Percentiles rank a stretch among this genome's conserved stretches.
These are phyloP conservation scores for Plasmodium blacklocki DNA, from an alignment of 169 alveolate species.

Conservation along the genomic window DNA sequence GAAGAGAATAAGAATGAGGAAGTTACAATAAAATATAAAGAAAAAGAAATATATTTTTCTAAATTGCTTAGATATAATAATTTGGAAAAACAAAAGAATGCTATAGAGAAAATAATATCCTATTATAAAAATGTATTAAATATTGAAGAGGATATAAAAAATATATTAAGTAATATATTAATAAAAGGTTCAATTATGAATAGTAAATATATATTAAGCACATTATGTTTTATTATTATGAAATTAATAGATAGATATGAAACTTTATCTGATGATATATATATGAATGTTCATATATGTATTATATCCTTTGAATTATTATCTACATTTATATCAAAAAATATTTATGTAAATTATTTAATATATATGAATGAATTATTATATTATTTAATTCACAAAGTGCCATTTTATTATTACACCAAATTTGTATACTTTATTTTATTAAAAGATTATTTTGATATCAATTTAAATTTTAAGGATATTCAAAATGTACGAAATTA, in stretches of 20 bases:
- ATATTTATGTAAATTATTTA: slow-evolving; percentile 9
- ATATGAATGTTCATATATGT: slow-evolving; percentile 21
- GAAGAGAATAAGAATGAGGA: slow-evolving; percentile 16
- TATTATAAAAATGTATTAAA: slow-evolving; percentile 9
- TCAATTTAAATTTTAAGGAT: slow-evolving; percentile 7
- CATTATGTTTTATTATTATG: slow-evolving; percentile 34
- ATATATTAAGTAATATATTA: slow-evolving; percentile 1
- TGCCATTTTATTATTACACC: slow-evolving; percentile 39
- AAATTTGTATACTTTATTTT: slow-evolving; percentile 18
- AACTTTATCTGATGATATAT: slow-evolving; percentile 17
- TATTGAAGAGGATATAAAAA: slow-evolving; percentile 30
- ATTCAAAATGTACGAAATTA: slow-evolving; percentile 40
- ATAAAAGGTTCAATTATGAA: neutral
- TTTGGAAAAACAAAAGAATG: slow-evolving; percentile 29
- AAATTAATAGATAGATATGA: slow-evolving; percentile 52
- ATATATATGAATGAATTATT: slow-evolving; percentile 33
- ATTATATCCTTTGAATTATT: slow-evolving; percentile 5
- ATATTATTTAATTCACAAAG: slow-evolving; percentile 33
- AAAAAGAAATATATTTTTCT: slow-evolving; percentile 40
- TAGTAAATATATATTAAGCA: slow-evolving; percentile 15
- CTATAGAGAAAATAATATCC: slow-evolving; percentile 44
- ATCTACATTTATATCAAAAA: slow-evolving; percentile 27
- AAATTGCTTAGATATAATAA: slow-evolving; percentile 38
- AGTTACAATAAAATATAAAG: neutral
- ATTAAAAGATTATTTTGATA: slow-evolving; percentile 26